Evolutionary conservation across 192 early-diverging fungal genomes (phyloP).

Genomic region (Gonapodya prolifera): DNA sequence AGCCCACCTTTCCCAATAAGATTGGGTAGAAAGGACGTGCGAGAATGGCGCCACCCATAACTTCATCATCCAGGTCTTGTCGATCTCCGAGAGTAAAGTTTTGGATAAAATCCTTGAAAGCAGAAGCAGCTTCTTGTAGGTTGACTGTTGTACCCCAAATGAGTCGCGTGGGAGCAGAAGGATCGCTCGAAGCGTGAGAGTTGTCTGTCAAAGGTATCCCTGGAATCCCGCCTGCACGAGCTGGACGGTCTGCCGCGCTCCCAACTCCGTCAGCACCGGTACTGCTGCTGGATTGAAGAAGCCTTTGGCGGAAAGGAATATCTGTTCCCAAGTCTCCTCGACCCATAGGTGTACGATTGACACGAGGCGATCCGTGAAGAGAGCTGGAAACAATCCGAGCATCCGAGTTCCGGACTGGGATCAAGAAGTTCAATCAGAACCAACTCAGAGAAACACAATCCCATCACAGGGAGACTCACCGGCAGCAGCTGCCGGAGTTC

Average conservation of each 20-base stretch:
- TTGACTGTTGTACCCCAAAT: constrained; percentile 95
- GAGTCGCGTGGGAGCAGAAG: constrained; percentile 9
- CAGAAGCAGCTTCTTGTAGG: constrained; percentile 63
- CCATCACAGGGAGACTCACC: no score
- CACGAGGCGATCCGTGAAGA: neutral
- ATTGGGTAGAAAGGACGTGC: neutral
- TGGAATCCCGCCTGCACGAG: neutral
- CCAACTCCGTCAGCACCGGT: neutral
- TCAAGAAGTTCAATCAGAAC: neutral
- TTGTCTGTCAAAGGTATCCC: neutral
- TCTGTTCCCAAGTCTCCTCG: neutral
- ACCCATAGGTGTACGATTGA: neutral
- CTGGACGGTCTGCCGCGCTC: neutral
- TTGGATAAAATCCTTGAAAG: constrained; percentile 69
- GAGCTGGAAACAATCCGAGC: neutral
- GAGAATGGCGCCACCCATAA: constrained; percentile 5
- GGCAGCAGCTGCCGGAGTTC: neutral
- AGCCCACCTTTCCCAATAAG: neutral
- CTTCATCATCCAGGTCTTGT: constrained; percentile 8
- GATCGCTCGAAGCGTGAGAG: neutral
- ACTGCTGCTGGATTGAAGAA: neutral
- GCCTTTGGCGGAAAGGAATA: neutral
- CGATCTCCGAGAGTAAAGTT: constrained; percentile 43
- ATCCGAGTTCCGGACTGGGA: neutral
- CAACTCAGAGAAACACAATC: neutral